These are phyloP conservation scores for Cairneyella variabilis DNA, from an alignment of 495 filamentous ascomycete genomes.

Conservation along the genomic window DNA sequence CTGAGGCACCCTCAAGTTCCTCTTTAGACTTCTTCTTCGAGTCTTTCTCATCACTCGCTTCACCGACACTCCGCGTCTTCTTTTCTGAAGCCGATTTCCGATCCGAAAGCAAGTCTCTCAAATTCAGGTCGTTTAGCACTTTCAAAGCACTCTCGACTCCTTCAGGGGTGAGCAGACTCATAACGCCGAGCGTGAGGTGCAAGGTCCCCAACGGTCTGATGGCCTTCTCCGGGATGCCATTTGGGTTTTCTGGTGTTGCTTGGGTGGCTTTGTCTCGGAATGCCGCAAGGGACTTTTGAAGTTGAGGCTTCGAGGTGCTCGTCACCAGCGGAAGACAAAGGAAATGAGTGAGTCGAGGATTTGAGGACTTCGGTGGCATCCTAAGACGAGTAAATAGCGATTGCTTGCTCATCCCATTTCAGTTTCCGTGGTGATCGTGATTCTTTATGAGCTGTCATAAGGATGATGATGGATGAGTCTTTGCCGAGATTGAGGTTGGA, in stretches of 20 bases:
- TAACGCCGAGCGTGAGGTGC: slow-evolving; percentile 84
- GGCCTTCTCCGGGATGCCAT: slow-evolving; percentile 38
- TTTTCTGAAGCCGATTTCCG: slow-evolving; percentile 6
- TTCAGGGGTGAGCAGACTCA: slow-evolving; percentile 61
- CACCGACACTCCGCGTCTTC: background rate
- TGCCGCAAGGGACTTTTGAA: slow-evolving; percentile 52
- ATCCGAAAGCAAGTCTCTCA: slow-evolving; percentile 42
- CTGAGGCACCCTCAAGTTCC: background rate
- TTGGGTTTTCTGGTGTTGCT: slow-evolving; percentile 20
- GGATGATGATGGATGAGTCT: too few relatives aligned
- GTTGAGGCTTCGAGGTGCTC: slow-evolving; percentile 53
- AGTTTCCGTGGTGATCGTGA: too few relatives aligned
- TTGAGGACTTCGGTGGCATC: background rate
- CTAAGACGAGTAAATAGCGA: too few relatives aligned
- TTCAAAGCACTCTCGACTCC: slow-evolving; percentile 54
- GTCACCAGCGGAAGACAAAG: slow-evolving; percentile 79
- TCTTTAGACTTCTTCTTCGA: background rate
- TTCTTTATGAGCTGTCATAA: too few relatives aligned
- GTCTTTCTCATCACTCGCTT: slow-evolving; percentile 5
- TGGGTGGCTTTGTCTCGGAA: slow-evolving; percentile 57
- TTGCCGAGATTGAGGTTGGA: too few relatives aligned
- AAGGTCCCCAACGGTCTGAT: slow-evolving; percentile 75
- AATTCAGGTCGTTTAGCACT: slow-evolving; percentile 51
- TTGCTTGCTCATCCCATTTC: too few relatives aligned
- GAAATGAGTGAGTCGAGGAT: slow-evolving; percentile 39